Percentiles rank a stretch among this genome's conserved stretches.
Conservation (phyloP, 345 rosid species). For the Trapa incisa region DNA sequence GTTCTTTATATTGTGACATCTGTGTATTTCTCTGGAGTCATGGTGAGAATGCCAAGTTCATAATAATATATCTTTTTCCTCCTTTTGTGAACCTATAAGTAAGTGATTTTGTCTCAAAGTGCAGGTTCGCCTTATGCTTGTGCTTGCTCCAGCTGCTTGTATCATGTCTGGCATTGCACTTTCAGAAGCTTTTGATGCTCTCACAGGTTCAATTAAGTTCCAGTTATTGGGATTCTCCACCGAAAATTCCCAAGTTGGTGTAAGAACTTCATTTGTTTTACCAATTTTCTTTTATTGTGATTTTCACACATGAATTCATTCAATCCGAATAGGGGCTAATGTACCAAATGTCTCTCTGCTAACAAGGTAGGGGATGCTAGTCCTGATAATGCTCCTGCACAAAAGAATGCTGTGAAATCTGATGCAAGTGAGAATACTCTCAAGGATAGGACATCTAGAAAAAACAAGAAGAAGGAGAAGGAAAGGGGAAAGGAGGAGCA, state of each 20-base stretch:
- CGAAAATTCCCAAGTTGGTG: conserved; percentile 33
- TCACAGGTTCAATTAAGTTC: conserved; percentile 83
- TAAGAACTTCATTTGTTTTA: conserved; percentile 21
- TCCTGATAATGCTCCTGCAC: conserved; percentile 20
- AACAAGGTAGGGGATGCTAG: conserved; percentile 56
- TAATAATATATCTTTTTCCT: background rate
- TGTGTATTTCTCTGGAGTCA: conserved; percentile 98
- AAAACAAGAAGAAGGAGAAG: conserved; percentile 33
- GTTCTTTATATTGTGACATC: conserved; percentile 89
- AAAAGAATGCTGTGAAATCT: conserved; percentile 9
- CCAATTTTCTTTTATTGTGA: background rate
- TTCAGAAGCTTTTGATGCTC: conserved; percentile 87
- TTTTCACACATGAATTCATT: background rate
- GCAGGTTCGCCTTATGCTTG: conserved; percentile 98
- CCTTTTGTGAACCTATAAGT: background rate
- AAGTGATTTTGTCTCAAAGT: conserved; percentile 7
- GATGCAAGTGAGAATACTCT: conserved; percentile 11
- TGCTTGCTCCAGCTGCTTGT: conserved; percentile 99
- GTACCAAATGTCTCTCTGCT: conserved; percentile 18
- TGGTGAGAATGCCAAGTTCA: conserved; percentile 34
- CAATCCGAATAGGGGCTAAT: background rate
- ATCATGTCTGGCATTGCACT: conserved; percentile 97
- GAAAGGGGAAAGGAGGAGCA: conserved; percentile 24
- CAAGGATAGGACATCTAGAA: conserved; percentile 13
- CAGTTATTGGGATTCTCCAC: conserved; percentile 44